phyloP scores from a whole-genome alignment of 768 basidiomycete genomes.

The Cantharellus anzutake region DNA sequence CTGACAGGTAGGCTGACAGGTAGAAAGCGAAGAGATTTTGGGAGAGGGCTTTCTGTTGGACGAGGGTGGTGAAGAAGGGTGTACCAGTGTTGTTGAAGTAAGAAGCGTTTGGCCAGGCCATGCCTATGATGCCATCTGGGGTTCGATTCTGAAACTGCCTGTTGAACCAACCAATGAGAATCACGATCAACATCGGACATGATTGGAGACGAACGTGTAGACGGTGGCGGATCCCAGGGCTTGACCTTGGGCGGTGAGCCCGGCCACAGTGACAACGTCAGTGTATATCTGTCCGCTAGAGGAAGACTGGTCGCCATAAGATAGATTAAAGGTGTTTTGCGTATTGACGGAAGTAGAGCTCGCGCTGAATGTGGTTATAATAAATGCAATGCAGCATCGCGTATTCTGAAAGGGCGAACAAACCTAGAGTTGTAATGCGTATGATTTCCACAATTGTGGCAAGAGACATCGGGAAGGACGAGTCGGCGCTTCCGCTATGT shows the following conservation, averaged over 20 bases:
- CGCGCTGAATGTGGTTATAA: not conserved
- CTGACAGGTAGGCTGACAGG: slow-evolving; percentile 11
- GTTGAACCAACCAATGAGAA: not conserved
- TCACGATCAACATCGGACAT: not conserved
- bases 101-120: slow-evolving; percentile 15
- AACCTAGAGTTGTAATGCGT: not conserved
- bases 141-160: slow-evolving; percentile 8
- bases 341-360: slow-evolving; percentile 20
- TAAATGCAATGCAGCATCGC: not conserved
- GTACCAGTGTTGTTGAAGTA: slow-evolving; percentile 5
- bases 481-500: not conserved
- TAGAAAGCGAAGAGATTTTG: slow-evolving; percentile 15
- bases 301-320: slow-evolving; percentile 24
- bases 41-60: slow-evolving; percentile 9
- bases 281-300: slow-evolving; percentile 23
- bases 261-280: slow-evolving; percentile 29
- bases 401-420: not conserved
- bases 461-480: not conserved
- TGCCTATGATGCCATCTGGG: slow-evolving; percentile 26
- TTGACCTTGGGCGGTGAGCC: slow-evolving; percentile 25
- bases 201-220: slow-evolving; percentile 11
- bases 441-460: not conserved
- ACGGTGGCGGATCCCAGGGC: slow-evolving; percentile 25
- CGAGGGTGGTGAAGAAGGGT: slow-evolving; percentile 14
- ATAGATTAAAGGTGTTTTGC: slow-evolving; percentile 18